Evolutionary conservation across 352 stramenopile genomes (phyloP).

Genomic region (Phytophthora sp.): DNA sequence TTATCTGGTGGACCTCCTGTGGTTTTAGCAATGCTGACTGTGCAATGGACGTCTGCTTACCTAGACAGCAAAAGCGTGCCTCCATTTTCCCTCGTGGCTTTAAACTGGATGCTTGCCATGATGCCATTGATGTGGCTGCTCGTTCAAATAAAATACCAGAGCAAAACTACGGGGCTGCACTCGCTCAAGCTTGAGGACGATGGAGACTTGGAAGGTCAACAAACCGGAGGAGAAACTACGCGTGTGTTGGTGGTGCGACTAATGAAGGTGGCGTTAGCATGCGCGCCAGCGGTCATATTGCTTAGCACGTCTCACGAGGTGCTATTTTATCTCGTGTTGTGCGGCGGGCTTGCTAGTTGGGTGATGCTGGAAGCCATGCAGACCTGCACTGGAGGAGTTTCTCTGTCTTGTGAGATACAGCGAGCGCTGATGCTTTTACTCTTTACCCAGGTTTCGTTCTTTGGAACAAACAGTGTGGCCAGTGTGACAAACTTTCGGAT

Average conservation of each 20-base stretch:
- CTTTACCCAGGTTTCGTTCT: slow-evolving; percentile 83
- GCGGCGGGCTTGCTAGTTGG: slow-evolving; percentile 59
- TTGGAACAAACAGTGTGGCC: slow-evolving; percentile 81
- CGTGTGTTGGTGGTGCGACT: slow-evolving; percentile 37
- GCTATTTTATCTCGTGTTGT: slow-evolving; percentile 69
- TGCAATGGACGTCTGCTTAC: slow-evolving; percentile 51
- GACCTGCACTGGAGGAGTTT: background rate
- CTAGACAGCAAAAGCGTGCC: slow-evolving; percentile 37
- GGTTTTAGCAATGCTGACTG: slow-evolving; percentile 37
- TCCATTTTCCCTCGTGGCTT: slow-evolving; percentile 41
- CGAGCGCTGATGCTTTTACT: slow-evolving; percentile 75
- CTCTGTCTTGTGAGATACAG: slow-evolving; percentile 43
- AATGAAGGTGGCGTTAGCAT: slow-evolving; percentile 51
- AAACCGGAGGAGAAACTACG: background rate
- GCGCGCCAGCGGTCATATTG: slow-evolving; percentile 61
- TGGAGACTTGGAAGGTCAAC: slow-evolving; percentile 23
- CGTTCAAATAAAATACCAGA: slow-evolving; percentile 19
- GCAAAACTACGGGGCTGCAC: background rate
- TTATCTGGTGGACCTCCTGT: slow-evolving; percentile 28
- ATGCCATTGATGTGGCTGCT: slow-evolving; percentile 40
- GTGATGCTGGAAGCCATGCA: slow-evolving; percentile 52
- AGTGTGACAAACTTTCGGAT: slow-evolving; percentile 86
- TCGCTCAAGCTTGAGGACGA: slow-evolving; percentile 15
- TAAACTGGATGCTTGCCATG: slow-evolving; percentile 57
- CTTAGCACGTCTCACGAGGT: slow-evolving; percentile 85